Evolutionary conservation across 169 alveolate species (phyloP), one percentile per base, ranked within the genome.

Genomic region (Plasmodium ovale): DNA sequence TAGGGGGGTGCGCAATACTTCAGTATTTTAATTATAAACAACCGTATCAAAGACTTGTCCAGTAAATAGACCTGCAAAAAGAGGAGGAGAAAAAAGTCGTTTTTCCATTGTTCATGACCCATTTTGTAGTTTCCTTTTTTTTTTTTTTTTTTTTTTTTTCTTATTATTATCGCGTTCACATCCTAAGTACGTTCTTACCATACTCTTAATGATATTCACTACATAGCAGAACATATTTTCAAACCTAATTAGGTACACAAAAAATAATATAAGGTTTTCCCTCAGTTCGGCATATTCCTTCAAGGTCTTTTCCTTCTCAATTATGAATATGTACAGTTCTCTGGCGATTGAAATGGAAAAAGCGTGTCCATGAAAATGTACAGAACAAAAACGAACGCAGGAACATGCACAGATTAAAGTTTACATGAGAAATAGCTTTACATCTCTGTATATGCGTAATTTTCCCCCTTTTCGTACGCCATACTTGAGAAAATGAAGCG

Each of bases 1-100:
- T 92, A 92, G 6, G 94, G 94, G 23, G 94, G 94, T 3, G 93
- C 91, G 67, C 94, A 92, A 68, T 59, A 92, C 25, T 87, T 84
- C 37, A 92, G 59, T 16, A 87, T 53, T 59, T 92, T 87, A 16
- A 92, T 79, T 33, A 92, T 92, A 49, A 92, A 92, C 35, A 88
- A 84, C 65, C 94, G 85, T 53, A 92, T 92, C 35, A 92, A 42
- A 19, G 93, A 72, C 64, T 92, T 92, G 35, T 92, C 94, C 77
- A 92, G 31, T 33, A 82, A 29, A 58, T 49, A 58, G 9, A 82
- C 59, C 90, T 82, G 33, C 5, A 35, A 47, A 25, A 79, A 60
- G 51, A 37, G 31, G 65, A 60, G 51, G 27, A 49, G 33, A 19
- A 37, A 14, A 31, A n/a, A 53, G 3, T 23, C 1, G 16, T 2